These are phyloP conservation scores for Graphilbum fragrans DNA, from an alignment of 2,329 filamentous ascomycete species.

Conservation along the genomic window DNA sequence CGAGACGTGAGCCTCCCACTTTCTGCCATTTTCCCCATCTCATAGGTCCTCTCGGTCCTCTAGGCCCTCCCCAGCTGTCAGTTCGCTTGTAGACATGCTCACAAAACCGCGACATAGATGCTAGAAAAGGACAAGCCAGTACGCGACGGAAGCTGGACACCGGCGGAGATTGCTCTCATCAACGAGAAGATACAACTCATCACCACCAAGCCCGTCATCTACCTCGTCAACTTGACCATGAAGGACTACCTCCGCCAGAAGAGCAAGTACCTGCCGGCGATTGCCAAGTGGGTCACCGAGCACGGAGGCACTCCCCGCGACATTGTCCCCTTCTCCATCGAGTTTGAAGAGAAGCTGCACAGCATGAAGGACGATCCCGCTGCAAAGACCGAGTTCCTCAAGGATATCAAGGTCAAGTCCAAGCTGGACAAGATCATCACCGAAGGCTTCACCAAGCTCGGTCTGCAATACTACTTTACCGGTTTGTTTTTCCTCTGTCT, in stretches of 20 bases:
- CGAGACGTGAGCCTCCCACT: constrained; percentile 14
- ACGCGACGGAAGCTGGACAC: constrained; percentile 28
- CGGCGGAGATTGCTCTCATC: constrained; percentile 29
- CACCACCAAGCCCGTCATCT: constrained; percentile 31
- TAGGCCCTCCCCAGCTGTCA: background rate
- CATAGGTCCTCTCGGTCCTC: too few species aligned
- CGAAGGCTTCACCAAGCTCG: constrained; percentile 30
- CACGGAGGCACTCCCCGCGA: constrained; percentile 27
- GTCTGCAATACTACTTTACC: constrained; percentile 32
- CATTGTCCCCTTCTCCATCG: constrained; percentile 30
- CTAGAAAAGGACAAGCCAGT: constrained; percentile 27
- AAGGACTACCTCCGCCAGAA: constrained; percentile 34
- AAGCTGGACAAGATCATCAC: constrained; percentile 29
- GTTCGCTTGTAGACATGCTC: background rate
- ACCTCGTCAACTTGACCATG: constrained; percentile 33
- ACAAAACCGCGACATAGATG: constrained; percentile 15
- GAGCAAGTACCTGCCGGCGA: constrained; percentile 30
- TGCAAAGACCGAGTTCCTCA: constrained; percentile 21
- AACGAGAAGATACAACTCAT: constrained; percentile 33
- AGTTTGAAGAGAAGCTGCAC: constrained; percentile 31
- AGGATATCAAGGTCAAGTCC: constrained; percentile 28
- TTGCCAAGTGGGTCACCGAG: constrained; percentile 31
- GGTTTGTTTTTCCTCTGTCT: constrained; percentile 14
- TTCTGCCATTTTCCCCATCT: too few species aligned
- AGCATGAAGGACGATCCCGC: constrained; percentile 23